These are phyloP conservation scores for Suillus weaverae DNA, from an alignment of 768 basidiomycete genomes.

Conservation along the genomic window DNA sequence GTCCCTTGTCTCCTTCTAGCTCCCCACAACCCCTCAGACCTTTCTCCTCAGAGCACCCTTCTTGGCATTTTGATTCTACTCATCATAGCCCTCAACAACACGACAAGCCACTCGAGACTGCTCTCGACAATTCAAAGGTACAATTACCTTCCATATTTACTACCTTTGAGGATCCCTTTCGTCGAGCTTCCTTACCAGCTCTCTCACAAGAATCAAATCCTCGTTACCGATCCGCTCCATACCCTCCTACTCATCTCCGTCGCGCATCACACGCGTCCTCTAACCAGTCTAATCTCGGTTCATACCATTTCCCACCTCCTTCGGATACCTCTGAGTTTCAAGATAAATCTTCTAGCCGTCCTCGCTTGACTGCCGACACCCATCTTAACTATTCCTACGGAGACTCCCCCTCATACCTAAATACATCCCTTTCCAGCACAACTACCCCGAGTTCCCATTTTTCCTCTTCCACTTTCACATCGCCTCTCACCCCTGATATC, in stretches of 20 bases:
- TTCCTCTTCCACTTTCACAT: constrained; percentile 46
- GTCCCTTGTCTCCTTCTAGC: constrained; percentile 51
- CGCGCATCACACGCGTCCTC: constrained; percentile 45
- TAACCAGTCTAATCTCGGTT: constrained; percentile 40
- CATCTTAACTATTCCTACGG: constrained; percentile 44
- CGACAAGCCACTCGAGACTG: constrained; percentile 44
- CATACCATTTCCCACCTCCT: constrained; percentile 56
- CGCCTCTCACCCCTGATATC: constrained; percentile 48
- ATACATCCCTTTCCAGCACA: constrained; percentile 50
- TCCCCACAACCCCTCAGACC: constrained; percentile 51
- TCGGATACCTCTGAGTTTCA: constrained; percentile 40
- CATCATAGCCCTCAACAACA: constrained; percentile 23
- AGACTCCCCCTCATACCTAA: constrained; percentile 48
- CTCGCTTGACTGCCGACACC: constrained; percentile 51
- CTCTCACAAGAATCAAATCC: constrained; percentile 40
- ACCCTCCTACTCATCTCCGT: constrained; percentile 50
- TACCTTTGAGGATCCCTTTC: constrained; percentile 60
- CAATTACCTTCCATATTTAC: constrained; percentile 76
- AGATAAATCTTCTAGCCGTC: constrained; percentile 39
- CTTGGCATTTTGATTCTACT: constrained; percentile 28
- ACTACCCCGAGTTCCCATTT: constrained; percentile 53
- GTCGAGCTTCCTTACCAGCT: constrained; percentile 63
- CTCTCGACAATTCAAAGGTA: constrained; percentile 51
- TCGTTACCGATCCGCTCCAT: constrained; percentile 56
- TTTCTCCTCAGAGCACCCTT: constrained; percentile 24